phyloP scores from a whole-genome alignment of 352 stramenopile genomes.

The Phytophthora ramorum region DNA sequence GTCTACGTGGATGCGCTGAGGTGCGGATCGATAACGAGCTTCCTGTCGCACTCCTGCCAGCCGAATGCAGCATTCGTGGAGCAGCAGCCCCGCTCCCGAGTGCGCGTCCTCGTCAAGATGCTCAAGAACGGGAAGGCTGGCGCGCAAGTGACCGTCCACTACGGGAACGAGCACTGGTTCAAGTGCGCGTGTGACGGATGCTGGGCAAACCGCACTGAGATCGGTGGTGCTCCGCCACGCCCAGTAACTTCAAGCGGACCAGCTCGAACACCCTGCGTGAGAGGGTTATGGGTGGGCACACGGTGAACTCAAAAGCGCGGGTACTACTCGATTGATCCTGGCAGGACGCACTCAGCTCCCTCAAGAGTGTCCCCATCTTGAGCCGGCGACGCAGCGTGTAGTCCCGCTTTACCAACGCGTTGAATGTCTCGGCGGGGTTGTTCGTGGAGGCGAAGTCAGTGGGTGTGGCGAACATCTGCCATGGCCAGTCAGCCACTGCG shows the following conservation, averaged over 20 bases:
- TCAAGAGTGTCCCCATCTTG: conserved; percentile 8
- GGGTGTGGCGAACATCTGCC: conserved; percentile 19
- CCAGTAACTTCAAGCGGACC: not conserved
- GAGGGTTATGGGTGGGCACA: not conserved
- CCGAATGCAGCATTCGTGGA: conserved; percentile 12
- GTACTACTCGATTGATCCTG: not conserved
- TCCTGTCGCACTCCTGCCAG: conserved; percentile 4
- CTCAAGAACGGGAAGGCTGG: not conserved
- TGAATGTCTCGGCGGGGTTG: conserved; percentile 36
- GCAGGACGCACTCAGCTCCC: not conserved
- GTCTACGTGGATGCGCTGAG: conserved; percentile 7
- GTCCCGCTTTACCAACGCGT: conserved; percentile 25
- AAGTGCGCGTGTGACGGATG: conserved; percentile 5
- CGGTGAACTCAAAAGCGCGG: not conserved
- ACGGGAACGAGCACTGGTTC: conserved; percentile 13
- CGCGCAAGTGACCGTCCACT: conserved; percentile 9
- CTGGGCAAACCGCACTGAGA: not conserved
- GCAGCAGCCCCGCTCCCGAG: not conserved
- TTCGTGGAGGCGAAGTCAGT: conserved; percentile 28
- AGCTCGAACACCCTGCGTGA: not conserved
- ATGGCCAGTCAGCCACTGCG: conserved; percentile 14
- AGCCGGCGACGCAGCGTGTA: too few species aligned
- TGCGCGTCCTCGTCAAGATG: conserved; percentile 2
- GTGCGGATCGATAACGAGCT: too few species aligned
- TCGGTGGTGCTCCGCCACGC: not conserved